A percentile compares a stretch with the other conserved stretches of the same genome.
Conservation (phyloP, 495 filamentous ascomycete species). For the Penicillium manginii region DNA sequence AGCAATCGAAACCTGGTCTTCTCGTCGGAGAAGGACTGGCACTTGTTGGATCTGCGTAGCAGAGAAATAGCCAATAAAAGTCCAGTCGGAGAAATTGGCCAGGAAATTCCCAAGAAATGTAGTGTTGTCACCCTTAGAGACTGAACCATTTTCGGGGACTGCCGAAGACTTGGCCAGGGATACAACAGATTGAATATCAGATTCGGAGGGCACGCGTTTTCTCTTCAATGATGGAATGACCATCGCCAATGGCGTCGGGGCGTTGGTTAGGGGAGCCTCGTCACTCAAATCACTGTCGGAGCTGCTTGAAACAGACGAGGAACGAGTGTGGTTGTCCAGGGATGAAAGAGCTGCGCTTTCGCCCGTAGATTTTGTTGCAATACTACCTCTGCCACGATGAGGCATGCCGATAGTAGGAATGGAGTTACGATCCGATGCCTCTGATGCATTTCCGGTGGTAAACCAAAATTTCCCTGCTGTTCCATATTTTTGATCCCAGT, state of each 20-base stretch:
- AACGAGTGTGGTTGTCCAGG: constrained; percentile 11
- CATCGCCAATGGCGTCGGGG: constrained; percentile 18
- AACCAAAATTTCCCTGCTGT: constrained; percentile 56
- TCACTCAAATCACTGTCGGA: constrained; percentile 39
- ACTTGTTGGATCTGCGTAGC: constrained; percentile 35
- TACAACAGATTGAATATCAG: constrained; percentile 32
- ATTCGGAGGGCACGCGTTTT: constrained; percentile 46
- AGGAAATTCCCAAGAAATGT: constrained; percentile 50
- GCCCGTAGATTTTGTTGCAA: constrained; percentile 6
- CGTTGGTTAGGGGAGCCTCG: constrained; percentile 29
- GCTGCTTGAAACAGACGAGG: constrained; percentile 34
- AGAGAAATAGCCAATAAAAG: constrained; percentile 47
- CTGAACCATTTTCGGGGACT: constrained; percentile 21
- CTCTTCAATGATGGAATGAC: constrained; percentile 37
- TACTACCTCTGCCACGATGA: constrained; percentile 23
- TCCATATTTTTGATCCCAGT: constrained; percentile 57
- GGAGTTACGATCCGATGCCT: constrained; percentile 13
- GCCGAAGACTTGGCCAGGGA: constrained; percentile 34
- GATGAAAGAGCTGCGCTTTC: constrained; percentile 17
- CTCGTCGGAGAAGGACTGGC: constrained; percentile 38
- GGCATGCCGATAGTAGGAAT: constrained; percentile 51
- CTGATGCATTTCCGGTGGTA: constrained; percentile 16
- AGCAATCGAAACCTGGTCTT: constrained; percentile 48
- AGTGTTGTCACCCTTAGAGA: constrained; percentile 34
- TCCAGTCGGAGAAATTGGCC: constrained; percentile 51